phyloP scores from a whole-genome alignment of 108 stramenopile genomes.

The Pseudonitzschia multiseries region DNA sequence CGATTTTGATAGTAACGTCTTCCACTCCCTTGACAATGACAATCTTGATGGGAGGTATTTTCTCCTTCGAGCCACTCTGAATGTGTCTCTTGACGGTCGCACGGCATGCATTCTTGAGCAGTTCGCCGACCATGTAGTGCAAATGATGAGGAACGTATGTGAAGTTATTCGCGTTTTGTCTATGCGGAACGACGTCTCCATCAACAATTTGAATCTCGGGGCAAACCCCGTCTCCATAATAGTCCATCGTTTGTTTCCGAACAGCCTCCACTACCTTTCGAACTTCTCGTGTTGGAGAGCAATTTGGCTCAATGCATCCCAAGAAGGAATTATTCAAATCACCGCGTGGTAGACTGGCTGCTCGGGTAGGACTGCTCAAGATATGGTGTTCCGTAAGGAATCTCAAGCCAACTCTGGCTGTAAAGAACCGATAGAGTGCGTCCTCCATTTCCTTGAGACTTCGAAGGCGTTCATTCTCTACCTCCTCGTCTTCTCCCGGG shows the following conservation, averaged over 20 bases:
- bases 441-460: slow-evolving; percentile 83
- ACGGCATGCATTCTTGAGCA: slow-evolving; percentile 96
- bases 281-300: slow-evolving; percentile 68
- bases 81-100: slow-evolving; percentile 68
- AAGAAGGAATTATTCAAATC: slow-evolving; percentile 31
- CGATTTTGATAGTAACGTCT: slow-evolving; percentile 97
- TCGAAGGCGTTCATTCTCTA: slow-evolving; percentile 27
- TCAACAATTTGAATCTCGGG: slow-evolving; percentile 84
- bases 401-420: slow-evolving; percentile 86
- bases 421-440: slow-evolving; percentile 88
- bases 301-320: slow-evolving; percentile 80
- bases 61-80: slow-evolving; percentile 11
- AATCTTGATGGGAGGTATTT: slow-evolving; percentile 79
- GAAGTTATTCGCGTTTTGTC: slow-evolving; percentile 36
- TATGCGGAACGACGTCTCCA: slow-evolving; percentile 18
- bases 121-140: slow-evolving; percentile 93
- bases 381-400: slow-evolving; percentile 93
- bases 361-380: slow-evolving; percentile 39
- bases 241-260: slow-evolving; percentile 51
- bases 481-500: slow-evolving; percentile 5
- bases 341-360: slow-evolving; percentile 20
- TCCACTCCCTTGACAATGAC: slow-evolving; percentile 96
- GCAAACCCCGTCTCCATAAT: slow-evolving; percentile 57
- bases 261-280: slow-evolving; percentile 59
- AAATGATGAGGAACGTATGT: slow-evolving; percentile 95